These are phyloP conservation scores for Pleoardoris graminearum DNA, from an alignment of 2,329 filamentous ascomycete species.

Conservation along the genomic window DNA sequence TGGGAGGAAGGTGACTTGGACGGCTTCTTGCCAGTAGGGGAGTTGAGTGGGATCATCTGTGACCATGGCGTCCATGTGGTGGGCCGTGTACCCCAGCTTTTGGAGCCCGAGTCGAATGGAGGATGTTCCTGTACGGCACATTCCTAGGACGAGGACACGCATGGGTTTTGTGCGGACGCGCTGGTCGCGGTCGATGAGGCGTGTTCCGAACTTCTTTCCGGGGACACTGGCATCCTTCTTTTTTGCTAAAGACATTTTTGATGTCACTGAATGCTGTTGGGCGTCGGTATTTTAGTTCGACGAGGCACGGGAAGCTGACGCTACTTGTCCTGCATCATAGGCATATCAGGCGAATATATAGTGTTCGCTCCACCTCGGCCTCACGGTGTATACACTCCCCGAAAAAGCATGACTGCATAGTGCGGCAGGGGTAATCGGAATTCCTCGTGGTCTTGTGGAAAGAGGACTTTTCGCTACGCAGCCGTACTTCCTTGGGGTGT, in stretches of 20 bases:
- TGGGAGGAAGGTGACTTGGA: constrained; percentile 26
- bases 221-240: background rate
- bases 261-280: no score
- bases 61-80: constrained; percentile 31
- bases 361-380: no score
- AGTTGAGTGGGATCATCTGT: constrained; percentile 22
- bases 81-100: constrained; percentile 48
- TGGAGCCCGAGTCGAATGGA: constrained; percentile 47
- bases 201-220: background rate
- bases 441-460: no score
- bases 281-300: no score
- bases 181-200: constrained; percentile 64
- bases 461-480: no score
- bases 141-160: constrained; percentile 70
- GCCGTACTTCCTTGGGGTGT: no score
- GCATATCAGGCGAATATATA: no score
- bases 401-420: no score
- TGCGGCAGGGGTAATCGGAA: no score
- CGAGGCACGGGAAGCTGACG: no score
- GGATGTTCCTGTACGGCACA: constrained; percentile 71
- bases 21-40: constrained; percentile 36
- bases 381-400: no score
- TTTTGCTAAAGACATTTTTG: background rate
- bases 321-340: no score
- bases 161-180: constrained; percentile 70